Evolutionary conservation across 2,329 filamentous ascomycete genomes (phyloP).

Genomic region (Calonectria crousiana): DNA sequence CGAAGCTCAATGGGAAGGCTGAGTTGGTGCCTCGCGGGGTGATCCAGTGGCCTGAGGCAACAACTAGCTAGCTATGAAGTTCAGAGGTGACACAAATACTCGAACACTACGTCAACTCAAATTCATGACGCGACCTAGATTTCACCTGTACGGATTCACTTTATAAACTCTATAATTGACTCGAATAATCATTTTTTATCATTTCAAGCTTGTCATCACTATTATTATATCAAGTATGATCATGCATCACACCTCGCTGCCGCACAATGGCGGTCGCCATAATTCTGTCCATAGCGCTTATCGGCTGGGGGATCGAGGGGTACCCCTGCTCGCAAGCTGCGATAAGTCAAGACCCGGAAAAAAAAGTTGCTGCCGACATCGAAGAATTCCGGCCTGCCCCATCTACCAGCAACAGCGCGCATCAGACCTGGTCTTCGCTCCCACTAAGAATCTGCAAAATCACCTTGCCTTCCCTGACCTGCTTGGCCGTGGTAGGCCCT

Average conservation of each 20-base stretch:
- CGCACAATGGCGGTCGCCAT: conserved; percentile 1
- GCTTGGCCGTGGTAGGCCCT: conserved; percentile 24
- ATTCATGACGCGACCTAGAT: not conserved
- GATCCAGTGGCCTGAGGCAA: conserved; percentile 50
- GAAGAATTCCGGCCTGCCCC: conserved; percentile 35
- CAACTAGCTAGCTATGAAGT: not conserved
- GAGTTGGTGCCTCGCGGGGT: conserved; percentile 45
- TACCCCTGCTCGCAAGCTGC: conserved; percentile 34
- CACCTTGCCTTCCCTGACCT: conserved; percentile 24
- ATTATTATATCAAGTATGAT: not conserved
- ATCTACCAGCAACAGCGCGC: conserved; percentile 34
- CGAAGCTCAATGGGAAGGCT: conserved; percentile 51
- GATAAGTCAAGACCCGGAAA: conserved; percentile 43
- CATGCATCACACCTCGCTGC: not conserved
- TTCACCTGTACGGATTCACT: not conserved
- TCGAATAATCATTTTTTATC: not conserved
- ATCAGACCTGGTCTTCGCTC: conserved; percentile 35
- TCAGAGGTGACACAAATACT: conserved; percentile 12
- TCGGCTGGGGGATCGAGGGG: conserved; percentile 25
- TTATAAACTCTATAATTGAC: not conserved
- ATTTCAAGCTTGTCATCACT: not conserved
- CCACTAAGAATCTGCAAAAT: conserved; percentile 37
- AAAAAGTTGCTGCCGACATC: conserved; percentile 44
- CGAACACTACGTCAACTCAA: not conserved
- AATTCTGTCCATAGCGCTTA: conserved; percentile 36